Evolutionary conservation across 805 yeast species (phyloP).

Genomic region (Limtongia smithiae): DNA sequence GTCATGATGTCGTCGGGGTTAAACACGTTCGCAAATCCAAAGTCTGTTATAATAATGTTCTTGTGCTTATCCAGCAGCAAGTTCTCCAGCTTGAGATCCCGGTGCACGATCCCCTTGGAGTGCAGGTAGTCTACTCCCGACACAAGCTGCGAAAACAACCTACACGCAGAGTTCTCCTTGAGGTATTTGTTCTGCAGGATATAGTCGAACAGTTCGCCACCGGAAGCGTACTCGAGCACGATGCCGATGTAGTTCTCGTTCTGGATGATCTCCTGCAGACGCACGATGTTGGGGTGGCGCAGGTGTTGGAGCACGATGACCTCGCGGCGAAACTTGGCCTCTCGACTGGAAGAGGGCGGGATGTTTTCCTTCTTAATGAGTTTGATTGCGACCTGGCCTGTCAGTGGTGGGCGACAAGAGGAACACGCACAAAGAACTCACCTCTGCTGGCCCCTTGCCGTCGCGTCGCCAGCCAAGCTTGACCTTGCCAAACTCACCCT

Average conservation of each 20-base stretch:
- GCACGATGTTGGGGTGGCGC: slow-evolving; percentile 90
- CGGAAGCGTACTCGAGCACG: slow-evolving; percentile 93
- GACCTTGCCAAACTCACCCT: slow-evolving; percentile 98
- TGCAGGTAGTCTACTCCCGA: slow-evolving; percentile 91
- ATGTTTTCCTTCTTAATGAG: slow-evolving; percentile 83
- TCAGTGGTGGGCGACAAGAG: not conserved
- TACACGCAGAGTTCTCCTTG: slow-evolving; percentile 81
- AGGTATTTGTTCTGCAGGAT: slow-evolving; percentile 80
- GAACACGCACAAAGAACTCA: not conserved
- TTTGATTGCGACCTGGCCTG: slow-evolving; percentile 78
- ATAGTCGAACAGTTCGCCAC: slow-evolving; percentile 94
- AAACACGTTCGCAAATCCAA: slow-evolving; percentile 92
- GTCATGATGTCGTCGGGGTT: slow-evolving; percentile 23
- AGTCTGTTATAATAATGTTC: slow-evolving; percentile 82
- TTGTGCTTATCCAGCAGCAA: slow-evolving; percentile 77
- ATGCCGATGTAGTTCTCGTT: slow-evolving; percentile 94
- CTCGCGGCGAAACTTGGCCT: slow-evolving; percentile 86
- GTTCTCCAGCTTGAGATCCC: slow-evolving; percentile 75
- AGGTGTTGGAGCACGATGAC: slow-evolving; percentile 78
- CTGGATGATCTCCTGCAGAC: slow-evolving; percentile 86
- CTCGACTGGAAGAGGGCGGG: slow-evolving; percentile 81
- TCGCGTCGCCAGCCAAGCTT: slow-evolving; percentile 93
- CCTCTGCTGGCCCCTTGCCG: slow-evolving; percentile 50
- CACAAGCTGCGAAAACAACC: slow-evolving; percentile 86
- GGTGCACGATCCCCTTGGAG: slow-evolving; percentile 71